Evolutionary conservation across 2,329 filamentous ascomycete genomes (phyloP).

Genomic region (Dendrostoma leiphaemia): DNA sequence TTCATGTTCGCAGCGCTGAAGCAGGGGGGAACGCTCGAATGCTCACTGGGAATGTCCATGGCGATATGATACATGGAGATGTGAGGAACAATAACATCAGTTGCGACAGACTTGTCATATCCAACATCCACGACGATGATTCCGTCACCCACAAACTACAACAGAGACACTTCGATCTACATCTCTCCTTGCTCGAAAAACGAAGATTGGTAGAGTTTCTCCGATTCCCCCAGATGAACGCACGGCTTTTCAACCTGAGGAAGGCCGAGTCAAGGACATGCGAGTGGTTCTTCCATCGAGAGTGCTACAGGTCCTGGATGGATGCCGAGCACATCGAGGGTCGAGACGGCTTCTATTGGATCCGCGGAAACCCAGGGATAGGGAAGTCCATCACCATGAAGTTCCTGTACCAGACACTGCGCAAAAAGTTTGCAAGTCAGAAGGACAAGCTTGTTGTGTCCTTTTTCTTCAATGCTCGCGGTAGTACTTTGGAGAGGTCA

Average conservation of each 20-base stretch:
- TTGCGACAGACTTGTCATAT: neutral
- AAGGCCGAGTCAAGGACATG: slow-evolving; percentile 36
- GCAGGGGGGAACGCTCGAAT: neutral
- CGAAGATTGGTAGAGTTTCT: slow-evolving; percentile 30
- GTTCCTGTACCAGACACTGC: slow-evolving; percentile 25
- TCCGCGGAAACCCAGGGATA: slow-evolving; percentile 43
- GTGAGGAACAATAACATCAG: neutral
- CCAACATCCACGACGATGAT: neutral
- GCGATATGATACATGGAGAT: neutral
- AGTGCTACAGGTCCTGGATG: slow-evolving; percentile 36
- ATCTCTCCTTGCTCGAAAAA: neutral
- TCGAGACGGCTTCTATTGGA: slow-evolving; percentile 43
- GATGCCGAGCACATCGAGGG: slow-evolving; percentile 25
- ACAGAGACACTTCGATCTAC: neutral
- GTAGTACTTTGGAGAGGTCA: slow-evolving; percentile 41
- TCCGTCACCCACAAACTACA: too few species aligned
- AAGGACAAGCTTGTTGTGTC: slow-evolving; percentile 29
- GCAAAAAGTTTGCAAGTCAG: slow-evolving; percentile 18
- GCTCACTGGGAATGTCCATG: neutral
- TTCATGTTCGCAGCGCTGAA: neutral
- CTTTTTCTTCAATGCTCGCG: slow-evolving; percentile 51
- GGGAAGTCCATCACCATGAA: slow-evolving; percentile 49
- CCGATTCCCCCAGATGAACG: slow-evolving; percentile 36
- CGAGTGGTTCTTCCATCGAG: slow-evolving; percentile 36
- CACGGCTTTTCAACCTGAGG: slow-evolving; percentile 34